phyloP scores from a whole-genome alignment of 164 flowering plant species.

The Cinnamomum chago region DNA sequence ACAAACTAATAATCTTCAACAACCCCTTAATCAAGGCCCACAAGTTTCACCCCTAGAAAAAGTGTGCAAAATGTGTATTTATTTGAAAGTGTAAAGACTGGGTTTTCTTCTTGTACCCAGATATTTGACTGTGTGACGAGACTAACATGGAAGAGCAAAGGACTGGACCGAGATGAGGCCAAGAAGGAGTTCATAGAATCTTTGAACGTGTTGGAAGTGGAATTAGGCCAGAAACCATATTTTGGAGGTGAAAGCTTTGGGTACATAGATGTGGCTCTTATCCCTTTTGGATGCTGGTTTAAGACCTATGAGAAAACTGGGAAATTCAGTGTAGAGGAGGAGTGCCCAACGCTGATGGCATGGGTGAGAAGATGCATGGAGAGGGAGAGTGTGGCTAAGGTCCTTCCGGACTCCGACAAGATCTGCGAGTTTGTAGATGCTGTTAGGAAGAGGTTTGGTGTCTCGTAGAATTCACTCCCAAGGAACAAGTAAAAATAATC shows the following conservation, averaged over 20 bases:
- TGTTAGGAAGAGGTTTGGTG: not conserved
- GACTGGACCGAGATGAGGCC: not conserved
- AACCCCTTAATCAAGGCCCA: too few species aligned
- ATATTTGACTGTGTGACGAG: not conserved
- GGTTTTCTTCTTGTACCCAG: not conserved
- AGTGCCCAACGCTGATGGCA: not conserved
- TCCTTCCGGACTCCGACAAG: not conserved
- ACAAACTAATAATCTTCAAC: too few species aligned
- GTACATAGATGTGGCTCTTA: not conserved
- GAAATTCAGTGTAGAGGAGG: not conserved
- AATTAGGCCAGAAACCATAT: not conserved
- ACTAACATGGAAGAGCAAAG: not conserved
- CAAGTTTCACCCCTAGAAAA: too few species aligned
- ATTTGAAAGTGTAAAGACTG: not conserved
- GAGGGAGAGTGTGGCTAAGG: conserved; percentile 2
- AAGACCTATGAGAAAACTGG: not conserved
- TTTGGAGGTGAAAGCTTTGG: not conserved
- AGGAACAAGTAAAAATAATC: too few species aligned
- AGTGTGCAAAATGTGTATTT: too few species aligned
- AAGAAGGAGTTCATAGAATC: not conserved
- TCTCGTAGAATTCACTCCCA: too few species aligned
- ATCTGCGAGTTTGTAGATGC: not conserved
- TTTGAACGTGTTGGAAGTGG: not conserved
- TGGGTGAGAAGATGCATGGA: conserved; percentile 7
- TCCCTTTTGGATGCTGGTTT: not conserved